Base-by-base conservation (phyloP, 305 asterid species). In the Caryopteris hybrid region DNA sequence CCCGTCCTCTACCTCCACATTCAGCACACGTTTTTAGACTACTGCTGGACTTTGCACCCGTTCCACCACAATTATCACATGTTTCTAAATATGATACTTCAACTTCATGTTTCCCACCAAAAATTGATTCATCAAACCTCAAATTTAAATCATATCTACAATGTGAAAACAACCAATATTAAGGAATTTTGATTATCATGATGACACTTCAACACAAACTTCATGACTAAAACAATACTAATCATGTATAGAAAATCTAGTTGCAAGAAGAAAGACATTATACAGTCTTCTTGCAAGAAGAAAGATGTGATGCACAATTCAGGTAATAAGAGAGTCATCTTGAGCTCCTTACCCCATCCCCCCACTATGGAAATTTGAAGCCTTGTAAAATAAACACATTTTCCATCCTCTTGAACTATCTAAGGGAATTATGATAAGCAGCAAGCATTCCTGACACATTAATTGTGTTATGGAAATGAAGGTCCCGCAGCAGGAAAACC, bases 1-100 rank as follows among this genome's bases (percentile, higher is more conserved):
- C 83, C 77, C 89, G 85, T 41, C 99, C 97, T 80, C 84, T 89
- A 77, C 97, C 99, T 27, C 87, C 91, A 80, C 99, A 94, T 25
- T 81, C 84, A 34, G 58, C 52, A 78, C 99, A 91, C 34, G n/a
- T 21, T 77, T 81, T 94, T 42, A 94, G 47, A 68, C 86, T 77
- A 72, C 73, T 78, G 66, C 82, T 82, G 66, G 96, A 83, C 81
- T 86, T 94, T 70, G 96, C 96, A 61, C 97, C 97, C 33, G 93
- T 86, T 69, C 99, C 99, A 25, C 75, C 82, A 81, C 99, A 94
- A 74, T 72, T 76, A 75, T 84, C 95, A 78, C 99, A 94, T 55
- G 88, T 78, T 75, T 81, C 89, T 5, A 73, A 51, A 68, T 80
- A 81, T 22, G 87, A 73, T 61, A 94, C 85, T 83, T 91, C 91